Evolutionary conservation across 73 alveolate genomes (phyloP), one percentile per base, ranked within the genome.

Genomic region (Paramecium sexaurelia): DNA sequence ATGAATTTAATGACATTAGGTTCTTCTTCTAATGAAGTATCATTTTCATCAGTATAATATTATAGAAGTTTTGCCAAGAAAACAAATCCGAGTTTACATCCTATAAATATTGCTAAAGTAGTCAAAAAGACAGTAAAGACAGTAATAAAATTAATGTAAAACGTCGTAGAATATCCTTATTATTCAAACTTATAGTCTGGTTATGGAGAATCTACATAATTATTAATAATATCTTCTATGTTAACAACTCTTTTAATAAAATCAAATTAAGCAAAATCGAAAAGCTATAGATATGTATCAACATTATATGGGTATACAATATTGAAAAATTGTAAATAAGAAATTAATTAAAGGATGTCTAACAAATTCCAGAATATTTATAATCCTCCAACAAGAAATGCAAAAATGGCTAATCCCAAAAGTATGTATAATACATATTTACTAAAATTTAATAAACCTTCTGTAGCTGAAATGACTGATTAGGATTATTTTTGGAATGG

Each of bases 351-450:
- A 5, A 78, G 26, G 29, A 41, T 10, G 41, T 78, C 90, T 7
- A 78, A 43, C 7, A 78, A 24, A 20, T 78, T 78, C 90, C 90
- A 78, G 19, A 78, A 78, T 41, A 78, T 78, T 15, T 78, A 13
- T 24, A 78, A 41, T 39, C 90, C 90, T 5, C 90, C 90, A 1
- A 78, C 45, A 19, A 78, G 51, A 78, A 78, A 78, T 40, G 90
- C 90, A 78, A 78, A 17, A n/a, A 32, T 24, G 1, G 90, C 90
- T 78, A 78, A 78, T 9, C 90, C 90, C 1, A 78, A 40, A 3
- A 78, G 36, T 17, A 78, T 15, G 22, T 78, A 78, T 3, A 78
- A 24, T 3, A 78, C 55, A 45, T 78, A 78, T 78, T 78, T 24
- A 78, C 73, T 78, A 22, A 78, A 45, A 15, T 61, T 78, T 29